phyloP scores from a whole-genome alignment of 2,329 filamentous ascomycete species.

The Botryotinia convoluta region DNA sequence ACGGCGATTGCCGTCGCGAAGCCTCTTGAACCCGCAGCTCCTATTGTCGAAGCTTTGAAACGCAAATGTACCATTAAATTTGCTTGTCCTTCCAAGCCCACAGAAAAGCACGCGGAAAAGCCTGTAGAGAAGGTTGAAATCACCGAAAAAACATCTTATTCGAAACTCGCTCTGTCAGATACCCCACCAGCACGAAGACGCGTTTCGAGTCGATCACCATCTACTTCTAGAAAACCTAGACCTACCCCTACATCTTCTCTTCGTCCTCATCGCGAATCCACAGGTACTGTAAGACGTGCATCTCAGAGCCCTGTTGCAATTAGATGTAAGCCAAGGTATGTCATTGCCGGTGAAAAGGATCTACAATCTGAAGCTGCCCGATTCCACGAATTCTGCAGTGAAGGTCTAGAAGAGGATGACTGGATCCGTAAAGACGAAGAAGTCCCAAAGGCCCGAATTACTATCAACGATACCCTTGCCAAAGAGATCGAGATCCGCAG shows the following conservation, averaged over 20 bases:
- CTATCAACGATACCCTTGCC: slow-evolving; percentile 81
- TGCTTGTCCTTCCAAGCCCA: slow-evolving; percentile 60
- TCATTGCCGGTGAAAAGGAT: slow-evolving; percentile 35
- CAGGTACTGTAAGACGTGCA: slow-evolving; percentile 37
- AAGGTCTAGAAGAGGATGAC: slow-evolving; percentile 77
- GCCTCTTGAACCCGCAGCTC: slow-evolving; percentile 34
- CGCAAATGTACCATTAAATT: slow-evolving; percentile 70
- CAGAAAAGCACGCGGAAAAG: slow-evolving; percentile 36
- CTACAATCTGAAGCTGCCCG: slow-evolving; percentile 51
- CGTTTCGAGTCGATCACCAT: slow-evolving; percentile 31
- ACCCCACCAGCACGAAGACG: slow-evolving; percentile 25
- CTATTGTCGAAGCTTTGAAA: slow-evolving; percentile 42
- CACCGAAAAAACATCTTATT: not conserved
- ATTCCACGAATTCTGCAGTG: slow-evolving; percentile 92
- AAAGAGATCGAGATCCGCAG: slow-evolving; percentile 88
- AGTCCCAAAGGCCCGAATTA: slow-evolving; percentile 65
- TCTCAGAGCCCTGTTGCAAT: slow-evolving; percentile 42
- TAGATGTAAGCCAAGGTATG: slow-evolving; percentile 39
- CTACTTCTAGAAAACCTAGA: slow-evolving; percentile 33
- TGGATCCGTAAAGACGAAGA: slow-evolving; percentile 71
- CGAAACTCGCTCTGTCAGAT: slow-evolving; percentile 20
- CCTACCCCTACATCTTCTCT: slow-evolving; percentile 19
- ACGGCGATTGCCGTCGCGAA: slow-evolving; percentile 37
- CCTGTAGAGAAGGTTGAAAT: slow-evolving; percentile 3
- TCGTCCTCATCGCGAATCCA: slow-evolving; percentile 31